Evolutionary conservation across 2,329 filamentous ascomycete species (phyloP), one percentile per base, ranked within the genome.

Genomic region (Xylariaceae sp.): DNA sequence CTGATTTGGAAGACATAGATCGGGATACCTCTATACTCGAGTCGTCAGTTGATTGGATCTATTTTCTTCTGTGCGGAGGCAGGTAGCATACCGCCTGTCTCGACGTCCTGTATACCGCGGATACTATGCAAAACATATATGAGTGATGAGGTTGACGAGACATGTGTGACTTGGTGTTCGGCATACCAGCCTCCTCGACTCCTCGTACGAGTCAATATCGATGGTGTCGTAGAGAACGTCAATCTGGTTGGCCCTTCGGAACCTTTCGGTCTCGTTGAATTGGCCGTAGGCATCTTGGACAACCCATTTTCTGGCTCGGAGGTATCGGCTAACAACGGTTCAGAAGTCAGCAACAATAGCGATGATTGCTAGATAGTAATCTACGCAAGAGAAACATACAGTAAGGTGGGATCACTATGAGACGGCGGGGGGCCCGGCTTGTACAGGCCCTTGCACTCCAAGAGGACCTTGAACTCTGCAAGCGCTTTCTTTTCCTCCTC

Each of bases 61-160:
- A n/a, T n/a, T 16, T 16, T 17, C 10, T 27, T n/a, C n/a, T 5
- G 19, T 6, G 22, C 20, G 17, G 16, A 16, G 8, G 17, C n/a
- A 29, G 5, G 32, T 22, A 35, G 44, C 59, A 19, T 54, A 68
- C 67, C 69, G 61, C 53, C 82, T 86, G 69, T 96, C 92, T 56
- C 91, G 82, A 54, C 90, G 86, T 44, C 92, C 92, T 17, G 88
- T 94, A 87, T 90, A 96, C 80, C 95, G 89, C 20, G 91, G 90
- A 63, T 95, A 95, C 86, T 91, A 45, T 37, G 27, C 36, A 46
- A 35, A 36, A 45, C 27, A 34, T 36, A 43, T 43, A 54, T 55
- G 20, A 59, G 52, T 44, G 19, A 42, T 39, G 32, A 40, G 20
- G 23, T 49, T 48, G 44, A 53, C 62, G 44, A 61, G 49, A 3